Percentiles rank a stretch among this genome's conserved stretches.
Conservation (phyloP, 1,284 basidiomycete genomes). For the Ustilago crameri region DNA sequence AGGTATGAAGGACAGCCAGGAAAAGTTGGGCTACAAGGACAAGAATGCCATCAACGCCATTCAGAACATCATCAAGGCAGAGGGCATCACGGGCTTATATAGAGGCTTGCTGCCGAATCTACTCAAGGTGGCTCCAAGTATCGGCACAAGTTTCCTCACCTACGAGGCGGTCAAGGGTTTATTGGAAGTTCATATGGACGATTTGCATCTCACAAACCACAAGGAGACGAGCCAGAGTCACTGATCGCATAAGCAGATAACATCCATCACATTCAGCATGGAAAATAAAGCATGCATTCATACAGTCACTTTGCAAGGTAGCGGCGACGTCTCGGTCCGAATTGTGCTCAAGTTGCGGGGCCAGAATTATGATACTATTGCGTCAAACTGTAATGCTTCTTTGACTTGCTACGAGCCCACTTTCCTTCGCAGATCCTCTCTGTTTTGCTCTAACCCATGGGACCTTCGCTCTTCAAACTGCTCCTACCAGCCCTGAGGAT, state of each 20-base stretch:
- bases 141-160: constrained; percentile 62
- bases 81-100: constrained; percentile 82
- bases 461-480: constrained; percentile 62
- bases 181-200: constrained; percentile 43
- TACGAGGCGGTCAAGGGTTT: constrained; percentile 58
- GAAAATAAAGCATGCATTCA: no score
- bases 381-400: not conserved
- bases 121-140: constrained; percentile 74
- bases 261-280: no score
- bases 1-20: constrained; percentile 77
- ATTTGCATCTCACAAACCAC: constrained; percentile 12
- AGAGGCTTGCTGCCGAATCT: constrained; percentile 91
- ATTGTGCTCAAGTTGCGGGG: no score
- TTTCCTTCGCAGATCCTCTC: not conserved
- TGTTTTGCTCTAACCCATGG: constrained; percentile 31
- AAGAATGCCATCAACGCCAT: constrained; percentile 76
- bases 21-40: constrained; percentile 77
- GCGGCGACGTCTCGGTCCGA: no score
- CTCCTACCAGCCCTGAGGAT: constrained; percentile 84
- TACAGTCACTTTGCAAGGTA: no score
- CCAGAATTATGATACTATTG: not conserved
- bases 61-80: constrained; percentile 76
- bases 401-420: not conserved
- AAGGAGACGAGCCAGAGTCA: constrained; percentile 15
- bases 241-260: not conserved